Conservation (phyloP, 805 yeast genomes). For the Dipodascus albidus region DNA sequence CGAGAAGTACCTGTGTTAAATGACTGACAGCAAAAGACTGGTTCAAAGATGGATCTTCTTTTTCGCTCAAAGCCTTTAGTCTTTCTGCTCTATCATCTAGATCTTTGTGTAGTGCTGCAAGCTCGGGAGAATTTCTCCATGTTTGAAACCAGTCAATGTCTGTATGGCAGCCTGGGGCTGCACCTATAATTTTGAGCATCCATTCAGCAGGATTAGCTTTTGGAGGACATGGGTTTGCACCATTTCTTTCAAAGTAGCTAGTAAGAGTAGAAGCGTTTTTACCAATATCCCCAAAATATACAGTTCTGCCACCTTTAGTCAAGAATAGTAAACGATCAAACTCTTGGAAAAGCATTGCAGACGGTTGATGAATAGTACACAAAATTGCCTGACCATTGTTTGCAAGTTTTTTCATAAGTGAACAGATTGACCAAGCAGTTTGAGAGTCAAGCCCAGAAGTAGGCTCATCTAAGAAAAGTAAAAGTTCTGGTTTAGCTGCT, state of each 20-base stretch:
- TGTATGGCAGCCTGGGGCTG: conserved; percentile 27
- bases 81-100: conserved; percentile 49
- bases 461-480: conserved; percentile 55
- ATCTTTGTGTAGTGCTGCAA: conserved; percentile 44
- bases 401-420: conserved; percentile 48
- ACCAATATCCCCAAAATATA: conserved; percentile 68
- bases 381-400: conserved; percentile 43
- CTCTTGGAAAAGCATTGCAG: conserved; percentile 64
- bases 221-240: conserved; percentile 55
- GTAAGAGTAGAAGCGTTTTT: conserved; percentile 45
- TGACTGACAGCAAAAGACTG: conserved; percentile 35
- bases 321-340: conserved; percentile 67
- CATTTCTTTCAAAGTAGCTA: conserved; percentile 56
- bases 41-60: conserved; percentile 16
- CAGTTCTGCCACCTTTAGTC: conserved; percentile 61
- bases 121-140: conserved; percentile 64
- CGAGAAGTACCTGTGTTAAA: conserved; percentile 32
- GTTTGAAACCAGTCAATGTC: conserved; percentile 36
- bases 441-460: conserved; percentile 62
- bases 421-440: conserved; percentile 56
- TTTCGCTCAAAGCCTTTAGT: conserved; percentile 18
- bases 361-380: conserved; percentile 58
- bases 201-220: conserved; percentile 80
- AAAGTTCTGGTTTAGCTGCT: conserved; percentile 51
- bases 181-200: conserved; percentile 57